These are phyloP conservation scores for Hypoxylon sp. DNA, from an alignment of 2,329 filamentous ascomycete genomes.

Conservation along the genomic window DNA sequence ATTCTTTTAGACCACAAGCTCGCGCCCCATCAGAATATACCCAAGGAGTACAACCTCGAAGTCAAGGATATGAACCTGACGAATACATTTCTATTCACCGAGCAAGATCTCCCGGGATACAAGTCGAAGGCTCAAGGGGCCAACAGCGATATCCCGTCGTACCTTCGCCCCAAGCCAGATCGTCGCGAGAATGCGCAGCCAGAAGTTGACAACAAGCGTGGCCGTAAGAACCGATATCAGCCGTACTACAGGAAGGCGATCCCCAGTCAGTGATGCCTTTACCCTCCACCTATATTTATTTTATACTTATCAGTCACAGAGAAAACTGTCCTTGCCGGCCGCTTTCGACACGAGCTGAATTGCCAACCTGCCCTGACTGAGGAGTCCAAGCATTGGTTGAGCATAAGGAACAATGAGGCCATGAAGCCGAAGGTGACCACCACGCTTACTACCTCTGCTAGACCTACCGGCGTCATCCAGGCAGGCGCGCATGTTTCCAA, in stretches of 20 bases:
- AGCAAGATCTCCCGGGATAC: slow-evolving; percentile 90
- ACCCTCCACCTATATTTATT: not conserved
- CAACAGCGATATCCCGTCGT: slow-evolving; percentile 71
- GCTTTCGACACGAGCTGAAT: slow-evolving; percentile 81
- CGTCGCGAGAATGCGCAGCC: slow-evolving; percentile 55
- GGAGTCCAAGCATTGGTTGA: slow-evolving; percentile 75
- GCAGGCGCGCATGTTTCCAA: slow-evolving; percentile 67
- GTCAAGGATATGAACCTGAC: slow-evolving; percentile 74
- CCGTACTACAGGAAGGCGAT: slow-evolving; percentile 80
- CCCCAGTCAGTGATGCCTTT: slow-evolving; percentile 71
- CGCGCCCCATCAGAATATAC: slow-evolving; percentile 79
- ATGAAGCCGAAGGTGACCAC: slow-evolving; percentile 73
- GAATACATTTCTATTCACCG: slow-evolving; percentile 93
- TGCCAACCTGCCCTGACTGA: slow-evolving; percentile 80
- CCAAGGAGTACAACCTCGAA: slow-evolving; percentile 88
- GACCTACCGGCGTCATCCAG: slow-evolving; percentile 69
- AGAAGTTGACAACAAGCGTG: slow-evolving; percentile 64
- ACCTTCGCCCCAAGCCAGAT: slow-evolving; percentile 64
- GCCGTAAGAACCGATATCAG: slow-evolving; percentile 62
- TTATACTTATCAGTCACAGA: slow-evolving; percentile 63
- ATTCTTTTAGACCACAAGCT: slow-evolving; percentile 78
- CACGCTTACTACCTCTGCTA: slow-evolving; percentile 59
- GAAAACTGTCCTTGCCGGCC: slow-evolving; percentile 81
- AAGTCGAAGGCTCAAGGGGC: slow-evolving; percentile 72
- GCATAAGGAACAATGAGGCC: slow-evolving; percentile 69